Evolutionary conservation across 352 stramenopile genomes (phyloP).

Genomic region (Pythium brassicae): DNA sequence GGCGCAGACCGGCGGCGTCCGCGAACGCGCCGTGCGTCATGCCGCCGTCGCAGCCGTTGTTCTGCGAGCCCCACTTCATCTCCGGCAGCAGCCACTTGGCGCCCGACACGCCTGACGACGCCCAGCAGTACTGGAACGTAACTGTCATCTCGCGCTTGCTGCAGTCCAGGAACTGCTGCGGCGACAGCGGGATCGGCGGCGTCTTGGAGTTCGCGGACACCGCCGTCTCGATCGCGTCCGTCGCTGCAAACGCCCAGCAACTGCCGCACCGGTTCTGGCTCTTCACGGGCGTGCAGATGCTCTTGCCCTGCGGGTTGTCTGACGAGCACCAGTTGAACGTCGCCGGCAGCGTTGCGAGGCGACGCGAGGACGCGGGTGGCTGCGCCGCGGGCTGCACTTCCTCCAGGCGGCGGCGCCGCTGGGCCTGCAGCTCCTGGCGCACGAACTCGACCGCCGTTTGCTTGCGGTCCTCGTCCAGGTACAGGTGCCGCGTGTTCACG

Average conservation of each 20-base stretch:
- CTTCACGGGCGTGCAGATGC: slow-evolving; percentile 72
- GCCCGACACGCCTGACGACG: slow-evolving; percentile 33
- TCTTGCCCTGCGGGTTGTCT: slow-evolving; percentile 57
- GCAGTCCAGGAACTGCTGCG: slow-evolving; percentile 78
- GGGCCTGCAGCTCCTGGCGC: slow-evolving; percentile 44
- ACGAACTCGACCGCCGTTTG: slow-evolving; percentile 52
- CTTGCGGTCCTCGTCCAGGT: slow-evolving; percentile 34
- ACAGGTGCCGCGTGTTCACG: slow-evolving; percentile 63
- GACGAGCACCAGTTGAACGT: slow-evolving; percentile 72
- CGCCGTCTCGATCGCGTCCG: slow-evolving; percentile 73
- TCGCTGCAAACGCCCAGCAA: slow-evolving; percentile 79
- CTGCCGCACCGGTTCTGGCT: slow-evolving; percentile 78
- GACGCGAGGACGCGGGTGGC: slow-evolving; percentile 12
- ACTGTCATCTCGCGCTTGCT: slow-evolving; percentile 59
- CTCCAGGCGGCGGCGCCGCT: slow-evolving; percentile 21
- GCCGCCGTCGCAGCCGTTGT: slow-evolving; percentile 69
- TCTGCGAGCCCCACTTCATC: slow-evolving; percentile 76
- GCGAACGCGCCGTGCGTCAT: slow-evolving; percentile 84
- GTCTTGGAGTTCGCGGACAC: slow-evolving; percentile 44
- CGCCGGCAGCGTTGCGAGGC: slow-evolving; percentile 13
- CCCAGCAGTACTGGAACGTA: slow-evolving; percentile 82
- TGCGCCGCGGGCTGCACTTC: slow-evolving; percentile 3
- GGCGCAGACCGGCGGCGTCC: slow-evolving; percentile 48
- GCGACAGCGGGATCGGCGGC: slow-evolving; percentile 50
- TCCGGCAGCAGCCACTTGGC: slow-evolving; percentile 51